phyloP scores from a whole-genome alignment of 1,284 basidiomycete genomes.

The Tilletia caries region DNA sequence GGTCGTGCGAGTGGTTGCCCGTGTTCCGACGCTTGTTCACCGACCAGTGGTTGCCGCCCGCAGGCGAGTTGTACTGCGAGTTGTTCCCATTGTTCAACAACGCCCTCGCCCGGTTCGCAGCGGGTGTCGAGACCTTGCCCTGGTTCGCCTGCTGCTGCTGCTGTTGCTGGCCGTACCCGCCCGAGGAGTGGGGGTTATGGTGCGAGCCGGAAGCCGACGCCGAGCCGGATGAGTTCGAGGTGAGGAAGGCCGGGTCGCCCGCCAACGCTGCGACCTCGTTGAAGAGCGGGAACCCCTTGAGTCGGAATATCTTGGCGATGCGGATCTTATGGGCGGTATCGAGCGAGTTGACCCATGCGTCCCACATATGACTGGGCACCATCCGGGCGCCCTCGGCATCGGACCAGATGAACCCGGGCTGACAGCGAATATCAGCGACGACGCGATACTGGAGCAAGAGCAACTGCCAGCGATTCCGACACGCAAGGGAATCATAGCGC shows the following conservation, averaged over 20 bases:
- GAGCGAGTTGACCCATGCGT: slow-evolving; percentile 5
- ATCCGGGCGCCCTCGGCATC: slow-evolving; percentile 5
- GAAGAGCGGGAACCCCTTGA: slow-evolving; percentile 5
- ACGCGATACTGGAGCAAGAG: slow-evolving; percentile 12
- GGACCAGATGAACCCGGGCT: slow-evolving; percentile 8
- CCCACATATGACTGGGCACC: slow-evolving; percentile 10
- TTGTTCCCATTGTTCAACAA: neutral
- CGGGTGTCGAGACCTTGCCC: neutral
- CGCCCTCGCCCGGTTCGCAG: neutral
- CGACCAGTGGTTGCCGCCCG: neutral
- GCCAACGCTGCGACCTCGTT: slow-evolving; percentile 1
- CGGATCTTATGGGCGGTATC: slow-evolving; percentile 7
- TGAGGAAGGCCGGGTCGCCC: slow-evolving; percentile 8
- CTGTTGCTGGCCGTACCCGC: no score
- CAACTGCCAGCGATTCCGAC: slow-evolving; percentile 11
- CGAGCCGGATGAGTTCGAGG: neutral
- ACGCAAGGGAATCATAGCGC: neutral
- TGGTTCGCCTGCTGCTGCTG: neutral
- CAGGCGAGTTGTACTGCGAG: slow-evolving; percentile 1
- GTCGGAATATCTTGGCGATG: slow-evolving; percentile 10
- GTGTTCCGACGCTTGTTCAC: neutral
- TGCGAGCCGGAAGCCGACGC: no score
- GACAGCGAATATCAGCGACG: slow-evolving; percentile 1
- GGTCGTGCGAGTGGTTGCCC: neutral
- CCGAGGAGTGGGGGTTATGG: no score